A percentile compares a stretch with the other conserved stretches of the same genome.
These are phyloP conservation scores for Fusarium brevicatenulatum DNA, from an alignment of 2,329 filamentous ascomycete species.

Conservation along the genomic window DNA sequence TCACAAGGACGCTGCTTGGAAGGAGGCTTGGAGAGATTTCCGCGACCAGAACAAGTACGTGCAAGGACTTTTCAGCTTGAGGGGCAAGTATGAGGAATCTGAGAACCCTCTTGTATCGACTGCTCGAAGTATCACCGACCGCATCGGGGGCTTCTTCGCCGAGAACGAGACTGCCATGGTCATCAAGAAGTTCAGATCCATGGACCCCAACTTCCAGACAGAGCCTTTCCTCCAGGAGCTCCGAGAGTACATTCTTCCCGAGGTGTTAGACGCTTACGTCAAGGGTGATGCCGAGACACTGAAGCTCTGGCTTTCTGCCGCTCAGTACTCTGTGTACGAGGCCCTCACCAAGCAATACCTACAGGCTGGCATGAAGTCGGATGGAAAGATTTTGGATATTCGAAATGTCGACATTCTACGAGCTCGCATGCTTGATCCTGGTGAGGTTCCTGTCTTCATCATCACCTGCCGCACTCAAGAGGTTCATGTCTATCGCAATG, in stretches of 20 bases:
- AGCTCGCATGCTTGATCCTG: conserved; percentile 83
- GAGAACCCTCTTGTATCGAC: conserved; percentile 96
- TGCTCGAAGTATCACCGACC: conserved; percentile 91
- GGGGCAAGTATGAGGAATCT: conserved; percentile 91
- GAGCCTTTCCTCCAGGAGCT: conserved; percentile 96
- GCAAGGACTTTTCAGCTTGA: conserved; percentile 87
- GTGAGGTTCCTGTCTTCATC: conserved; percentile 94
- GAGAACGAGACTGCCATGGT: conserved; percentile 98
- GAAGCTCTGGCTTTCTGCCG: conserved; percentile 94
- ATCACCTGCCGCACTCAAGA: conserved; percentile 97
- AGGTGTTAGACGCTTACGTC: conserved; percentile 97
- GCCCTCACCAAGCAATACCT: conserved; percentile 98
- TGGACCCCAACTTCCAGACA: conserved; percentile 94
- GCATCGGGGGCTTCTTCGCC: conserved; percentile 93
- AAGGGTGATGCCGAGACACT: conserved; percentile 93
- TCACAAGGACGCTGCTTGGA: conserved; percentile 97
- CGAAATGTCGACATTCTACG: conserved; percentile 89
- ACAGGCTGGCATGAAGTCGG: conserved; percentile 89
- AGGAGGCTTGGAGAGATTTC: conserved; percentile 98
- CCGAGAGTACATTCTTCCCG: conserved; percentile 96
- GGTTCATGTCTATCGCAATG: conserved; percentile 95
- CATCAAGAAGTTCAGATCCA: conserved; percentile 96
- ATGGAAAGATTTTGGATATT: conserved; percentile 95
- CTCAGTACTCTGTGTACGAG: conserved; percentile 95
- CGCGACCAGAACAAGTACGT: conserved; percentile 88